Base-by-base conservation (phyloP, 306 rosid species). In the Quercus agrifolia region DNA sequence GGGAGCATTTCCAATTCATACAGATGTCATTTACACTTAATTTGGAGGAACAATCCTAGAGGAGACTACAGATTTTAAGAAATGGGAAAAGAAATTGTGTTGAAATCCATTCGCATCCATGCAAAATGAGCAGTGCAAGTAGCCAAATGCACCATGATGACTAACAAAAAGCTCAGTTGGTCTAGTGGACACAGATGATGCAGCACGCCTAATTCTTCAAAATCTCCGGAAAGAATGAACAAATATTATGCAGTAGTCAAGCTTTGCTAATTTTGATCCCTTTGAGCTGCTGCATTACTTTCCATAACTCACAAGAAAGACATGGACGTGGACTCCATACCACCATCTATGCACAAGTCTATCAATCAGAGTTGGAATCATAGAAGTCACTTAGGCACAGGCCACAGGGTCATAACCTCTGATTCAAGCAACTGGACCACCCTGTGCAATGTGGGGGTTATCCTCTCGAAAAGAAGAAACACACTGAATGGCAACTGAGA, bases 331-430 rank as follows among this genome's bases (percentile, higher is more conserved):
- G 51, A 61, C 63, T 73, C 78, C 27, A 77, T 76, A 69, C 70
- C 71, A 35, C 31, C 57, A 18, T 57, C 23, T 77, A 64, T 66
- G 83, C 68, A 56, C 52, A 71, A 8, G 75, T 51, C 58, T 73
- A 78, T 86, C 81, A 96, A 14, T 95, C 98, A 13, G 97, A 90
- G 86, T 64, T 89, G 70, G 98, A 88, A 80, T 91, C 99, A 27
- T 88, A 96, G 80, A 91, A 96, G 81, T 96, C 98, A 77, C 99
- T 91, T 64, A 93, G 98, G 92, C 98, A 96, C 10, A 97, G 98
- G 98, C 91, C 98, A 96, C 7, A 97, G 98, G 70, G 99, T 91
- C 92, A 90, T 87, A 74, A 96, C 93, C 85, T 96, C 98, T 25
- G 98, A 87, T 87, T 96, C 99, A 74, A 96, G 93, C 71, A 89